A percentile compares a stretch with the other conserved stretches of the same genome.
These are phyloP conservation scores for Hygrocybe coccinea DNA, from an alignment of 768 basidiomycete species.

Conservation along the genomic window DNA sequence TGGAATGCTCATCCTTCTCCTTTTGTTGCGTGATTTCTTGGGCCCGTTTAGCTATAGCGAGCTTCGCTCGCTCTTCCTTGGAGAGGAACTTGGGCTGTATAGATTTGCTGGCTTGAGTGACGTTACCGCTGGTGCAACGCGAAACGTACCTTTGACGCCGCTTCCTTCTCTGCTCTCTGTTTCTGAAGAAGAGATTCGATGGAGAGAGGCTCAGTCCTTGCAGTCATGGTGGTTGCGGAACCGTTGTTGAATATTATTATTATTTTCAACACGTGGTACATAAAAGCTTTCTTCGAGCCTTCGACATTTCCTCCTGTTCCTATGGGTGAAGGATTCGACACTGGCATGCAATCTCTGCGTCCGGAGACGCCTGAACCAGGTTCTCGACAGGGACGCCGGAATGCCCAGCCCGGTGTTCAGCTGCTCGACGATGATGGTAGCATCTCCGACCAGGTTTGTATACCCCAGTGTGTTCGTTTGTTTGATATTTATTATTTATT, in stretches of 20 bases:
- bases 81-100: slow-evolving; percentile 92
- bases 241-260: too few species aligned
- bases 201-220: slow-evolving; percentile 68
- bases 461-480: background rate
- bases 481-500: background rate
- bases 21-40: slow-evolving; percentile 76
- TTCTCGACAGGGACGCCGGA: slow-evolving; percentile 55
- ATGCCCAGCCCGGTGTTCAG: slow-evolving; percentile 38
- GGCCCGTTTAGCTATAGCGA: slow-evolving; percentile 83
- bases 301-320: background rate
- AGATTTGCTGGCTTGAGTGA: slow-evolving; percentile 10
- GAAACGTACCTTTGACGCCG: slow-evolving; percentile 73
- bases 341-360: slow-evolving; percentile 43
- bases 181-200: slow-evolving; percentile 83
- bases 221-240: slow-evolving; percentile 44
- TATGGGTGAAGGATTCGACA: slow-evolving; percentile 19
- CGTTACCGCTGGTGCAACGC: background rate
- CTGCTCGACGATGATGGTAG: slow-evolving; percentile 69
- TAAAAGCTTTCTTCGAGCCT: too few species aligned
- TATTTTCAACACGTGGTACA: too few species aligned
- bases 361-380: slow-evolving; percentile 61
- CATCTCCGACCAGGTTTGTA: slow-evolving; percentile 55
- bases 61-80: slow-evolving; percentile 83
- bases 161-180: slow-evolving; percentile 86
- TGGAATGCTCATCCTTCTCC: slow-evolving; percentile 56